Percentiles rank a stretch among this genome's conserved stretches.
These are phyloP conservation scores for Clonostachys rosea DNA, from an alignment of 2,329 filamentous ascomycete genomes.

Conservation along the genomic window DNA sequence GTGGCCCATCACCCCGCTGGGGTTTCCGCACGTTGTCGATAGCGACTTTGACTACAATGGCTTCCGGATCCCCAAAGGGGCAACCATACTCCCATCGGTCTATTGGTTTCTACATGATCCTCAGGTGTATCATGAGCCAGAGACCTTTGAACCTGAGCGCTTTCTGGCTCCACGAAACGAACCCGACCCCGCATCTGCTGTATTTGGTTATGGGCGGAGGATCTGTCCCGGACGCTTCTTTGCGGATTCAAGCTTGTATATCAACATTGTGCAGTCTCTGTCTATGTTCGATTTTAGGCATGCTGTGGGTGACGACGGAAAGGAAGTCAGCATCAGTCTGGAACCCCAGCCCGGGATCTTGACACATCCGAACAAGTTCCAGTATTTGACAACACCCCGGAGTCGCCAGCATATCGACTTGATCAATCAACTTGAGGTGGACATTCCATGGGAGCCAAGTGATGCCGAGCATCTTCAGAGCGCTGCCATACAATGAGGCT, in stretches of 20 bases:
- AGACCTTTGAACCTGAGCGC: slow-evolving; percentile 17
- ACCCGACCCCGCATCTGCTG: slow-evolving; percentile 14
- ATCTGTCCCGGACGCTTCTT: slow-evolving; percentile 21
- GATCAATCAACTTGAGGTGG: background rate
- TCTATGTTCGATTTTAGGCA: slow-evolving; percentile 35
- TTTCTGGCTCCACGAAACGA: slow-evolving; percentile 13
- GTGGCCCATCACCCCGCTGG: slow-evolving; percentile 31
- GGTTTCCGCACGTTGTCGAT: slow-evolving; percentile 28
- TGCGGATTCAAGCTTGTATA: slow-evolving; percentile 15
- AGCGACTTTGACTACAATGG: slow-evolving; percentile 29
- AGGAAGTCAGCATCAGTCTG: background rate
- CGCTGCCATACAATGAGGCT: background rate
- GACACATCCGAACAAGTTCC: slow-evolving; percentile 1
- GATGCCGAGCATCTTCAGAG: background rate
- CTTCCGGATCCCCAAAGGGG: slow-evolving; percentile 34
- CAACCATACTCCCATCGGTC: slow-evolving; percentile 32
- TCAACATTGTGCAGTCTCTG: slow-evolving; percentile 30
- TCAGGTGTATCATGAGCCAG: slow-evolving; percentile 38
- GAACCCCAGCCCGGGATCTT: slow-evolving; percentile 3
- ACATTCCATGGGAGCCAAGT: slow-evolving; percentile 1
- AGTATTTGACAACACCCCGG: background rate
- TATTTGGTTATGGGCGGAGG: slow-evolving; percentile 22
- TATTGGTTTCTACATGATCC: slow-evolving; percentile 17
- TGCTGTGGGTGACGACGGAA: slow-evolving; percentile 1
- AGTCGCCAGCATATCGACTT: slow-evolving; percentile 1